These are phyloP conservation scores for Ganoderma lucidum DNA, from an alignment of 1,284 basidiomycete species.

Conservation along the genomic window DNA sequence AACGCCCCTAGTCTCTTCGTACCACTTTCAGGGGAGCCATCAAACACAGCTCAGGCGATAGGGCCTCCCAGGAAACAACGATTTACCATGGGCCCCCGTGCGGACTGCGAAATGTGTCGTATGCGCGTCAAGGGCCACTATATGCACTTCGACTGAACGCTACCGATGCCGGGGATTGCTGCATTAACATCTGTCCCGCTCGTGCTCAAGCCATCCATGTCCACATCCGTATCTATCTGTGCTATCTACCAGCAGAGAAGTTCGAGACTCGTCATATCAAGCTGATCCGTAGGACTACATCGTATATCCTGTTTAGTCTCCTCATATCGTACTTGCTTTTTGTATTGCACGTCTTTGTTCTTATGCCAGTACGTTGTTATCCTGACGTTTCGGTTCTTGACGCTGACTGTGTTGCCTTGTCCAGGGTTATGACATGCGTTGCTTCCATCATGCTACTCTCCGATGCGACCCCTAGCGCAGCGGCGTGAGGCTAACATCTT, in stretches of 20 bases:
- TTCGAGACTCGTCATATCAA: neutral
- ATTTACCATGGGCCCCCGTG: constrained; percentile 77
- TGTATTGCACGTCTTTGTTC: neutral
- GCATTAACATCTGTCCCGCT: neutral
- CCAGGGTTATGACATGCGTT: neutral
- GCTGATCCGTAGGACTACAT: neutral
- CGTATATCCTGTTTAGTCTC: neutral
- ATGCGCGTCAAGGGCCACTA: constrained; percentile 75
- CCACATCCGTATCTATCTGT: neutral
- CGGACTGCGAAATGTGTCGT: constrained; percentile 76
- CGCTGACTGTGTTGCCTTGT: neutral
- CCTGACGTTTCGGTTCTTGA: neutral
- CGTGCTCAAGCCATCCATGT: neutral
- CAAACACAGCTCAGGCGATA: constrained; percentile 6
- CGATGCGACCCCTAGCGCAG: neutral
- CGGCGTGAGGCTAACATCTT: neutral
- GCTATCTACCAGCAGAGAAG: constrained; percentile 1
- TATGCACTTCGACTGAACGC: constrained; percentile 65
- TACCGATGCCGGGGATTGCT: too few relatives aligned
- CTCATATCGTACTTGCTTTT: constrained; percentile 8
- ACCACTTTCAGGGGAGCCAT: neutral
- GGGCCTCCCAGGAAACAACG: constrained; percentile 40
- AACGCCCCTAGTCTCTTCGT: constrained; percentile 11
- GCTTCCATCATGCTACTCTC: neutral
- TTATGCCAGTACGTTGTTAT: neutral